These are phyloP conservation scores for Oenanthe javanica DNA, from an alignment of 140 eudicot species.

Conservation along the genomic window DNA sequence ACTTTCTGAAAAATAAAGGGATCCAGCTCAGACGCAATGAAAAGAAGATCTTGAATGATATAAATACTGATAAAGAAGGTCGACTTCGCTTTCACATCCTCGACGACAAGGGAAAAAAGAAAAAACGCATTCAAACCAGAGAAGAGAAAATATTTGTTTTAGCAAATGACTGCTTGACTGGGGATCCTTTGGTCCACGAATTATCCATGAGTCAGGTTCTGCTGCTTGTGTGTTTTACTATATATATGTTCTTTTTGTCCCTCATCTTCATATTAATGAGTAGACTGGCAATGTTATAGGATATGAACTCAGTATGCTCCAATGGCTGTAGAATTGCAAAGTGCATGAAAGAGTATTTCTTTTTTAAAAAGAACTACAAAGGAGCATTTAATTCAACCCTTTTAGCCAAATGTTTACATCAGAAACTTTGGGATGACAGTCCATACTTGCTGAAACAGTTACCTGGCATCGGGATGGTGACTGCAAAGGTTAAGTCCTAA, in stretches of 20 bases:
- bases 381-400: conserved; percentile 72
- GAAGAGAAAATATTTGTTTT: conserved; percentile 93
- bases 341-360: conserved; percentile 97
- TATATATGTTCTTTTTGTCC: not conserved
- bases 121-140: conserved; percentile 91
- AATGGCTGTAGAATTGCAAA: conserved; percentile 87
- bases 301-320: conserved; percentile 78
- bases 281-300: conserved; percentile 32
- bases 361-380: conserved; percentile 63
- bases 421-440: conserved; percentile 97
- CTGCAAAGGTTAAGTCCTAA: conserved; percentile 71
- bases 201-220: conserved; percentile 86
- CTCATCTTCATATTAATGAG: not conserved
- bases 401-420: conserved; percentile 83
- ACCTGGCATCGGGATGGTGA: conserved; percentile 99
- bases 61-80: conserved; percentile 79
- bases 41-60: conserved; percentile 86
- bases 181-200: conserved; percentile 86
- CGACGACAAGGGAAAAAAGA: conserved; percentile 87
- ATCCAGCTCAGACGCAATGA: conserved; percentile 95
- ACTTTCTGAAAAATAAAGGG: conserved; percentile 53
- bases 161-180: conserved; percentile 95
- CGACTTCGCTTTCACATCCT: conserved; percentile 89
- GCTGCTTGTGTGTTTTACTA: not conserved
- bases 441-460: conserved; percentile 94